Conservation (phyloP, 2,329 filamentous ascomycete species). For the Talaromyces sp. region DNA sequence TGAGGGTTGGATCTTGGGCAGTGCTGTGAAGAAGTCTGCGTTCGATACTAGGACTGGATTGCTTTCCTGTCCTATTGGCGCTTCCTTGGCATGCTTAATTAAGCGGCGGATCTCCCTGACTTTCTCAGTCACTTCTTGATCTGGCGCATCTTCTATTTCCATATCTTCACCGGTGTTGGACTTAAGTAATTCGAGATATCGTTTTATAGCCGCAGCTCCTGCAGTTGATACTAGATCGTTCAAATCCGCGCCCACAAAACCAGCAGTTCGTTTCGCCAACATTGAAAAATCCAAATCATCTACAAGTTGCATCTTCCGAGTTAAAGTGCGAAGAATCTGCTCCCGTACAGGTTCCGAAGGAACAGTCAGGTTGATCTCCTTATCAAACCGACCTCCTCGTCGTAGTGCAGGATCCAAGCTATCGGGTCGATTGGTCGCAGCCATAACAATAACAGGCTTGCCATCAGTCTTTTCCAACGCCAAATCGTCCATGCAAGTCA, state of each 20-base stretch:
- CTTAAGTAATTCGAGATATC: slow-evolving; percentile 54
- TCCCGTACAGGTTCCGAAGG: slow-evolving; percentile 75
- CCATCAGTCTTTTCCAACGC: slow-evolving; percentile 66
- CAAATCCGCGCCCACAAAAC: slow-evolving; percentile 89
- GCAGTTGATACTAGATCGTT: slow-evolving; percentile 66
- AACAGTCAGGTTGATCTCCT: slow-evolving; percentile 81
- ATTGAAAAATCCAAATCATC: slow-evolving; percentile 68
- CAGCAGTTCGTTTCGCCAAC: slow-evolving; percentile 80
- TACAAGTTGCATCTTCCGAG: slow-evolving; percentile 60
- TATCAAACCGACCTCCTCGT: slow-evolving; percentile 72
- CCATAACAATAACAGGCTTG: slow-evolving; percentile 81
- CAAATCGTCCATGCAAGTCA: slow-evolving; percentile 82
- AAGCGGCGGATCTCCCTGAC: slow-evolving; percentile 50
- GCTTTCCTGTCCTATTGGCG: slow-evolving; percentile 51
- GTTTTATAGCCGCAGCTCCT: slow-evolving; percentile 60
- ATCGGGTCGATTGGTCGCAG: slow-evolving; percentile 84
- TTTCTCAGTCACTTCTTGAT: slow-evolving; percentile 35
- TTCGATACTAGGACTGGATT: slow-evolving; percentile 58
- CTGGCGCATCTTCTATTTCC: slow-evolving; percentile 48
- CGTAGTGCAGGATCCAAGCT: slow-evolving; percentile 76
- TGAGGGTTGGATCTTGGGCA: slow-evolving; percentile 72
- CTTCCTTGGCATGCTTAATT: slow-evolving; percentile 53
- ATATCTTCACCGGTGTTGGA: slow-evolving; percentile 46
- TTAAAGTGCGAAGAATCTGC: slow-evolving; percentile 72
- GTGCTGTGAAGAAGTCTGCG: slow-evolving; percentile 67